Evolutionary conservation across 108 stramenopile species (phyloP), one percentile per base, ranked within the genome.

Genomic region (Bacterosira constricta): DNA sequence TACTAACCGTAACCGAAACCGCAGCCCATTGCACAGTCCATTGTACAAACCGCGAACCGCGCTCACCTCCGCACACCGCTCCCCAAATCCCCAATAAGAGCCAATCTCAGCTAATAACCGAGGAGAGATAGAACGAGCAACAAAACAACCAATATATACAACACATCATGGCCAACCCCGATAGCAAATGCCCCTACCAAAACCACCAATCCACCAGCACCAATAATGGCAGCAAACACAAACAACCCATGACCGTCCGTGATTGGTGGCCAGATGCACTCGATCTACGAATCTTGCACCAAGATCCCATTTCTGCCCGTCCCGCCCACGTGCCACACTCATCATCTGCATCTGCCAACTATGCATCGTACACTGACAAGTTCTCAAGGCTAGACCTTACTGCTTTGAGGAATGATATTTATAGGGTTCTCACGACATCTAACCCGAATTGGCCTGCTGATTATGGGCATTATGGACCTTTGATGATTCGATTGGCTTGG

Each of bases 211-310:
- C 41, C 51, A 36, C 20, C 38, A 25, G 44, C 39, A 60, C 17
- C 6, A 26, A 30, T 17, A 26, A 30, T 15, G 21, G 10, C 41
- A 62, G 23, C 6, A 62, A 30, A 15, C 46, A n/a, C n/a, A n/a
- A n/a, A n/a, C n/a, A 62, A 42, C 51, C 67, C 61, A 77, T 63
- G 45, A 77, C 75, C 37, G 61, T 53, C 35, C 60, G 55, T 10
- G 82, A 87, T 64, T 90, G 90, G 90, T 90, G 87, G 87, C 87
- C 87, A 8, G 79, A 88, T 26, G 47, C 69, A 49, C 66, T 90
- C 23, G 80, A 86, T 57, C 59, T 90, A 15, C 66, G 70, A 30
- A 85, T 85, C 66, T 63, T 90, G 23, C 77, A 73, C 23, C 81
- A 83, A 69, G 71, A 89, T 64, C 75, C 82, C 26, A 65, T 72